Conservation (phyloP, 257 asterid species). For the Penstemon davidsonii region DNA sequence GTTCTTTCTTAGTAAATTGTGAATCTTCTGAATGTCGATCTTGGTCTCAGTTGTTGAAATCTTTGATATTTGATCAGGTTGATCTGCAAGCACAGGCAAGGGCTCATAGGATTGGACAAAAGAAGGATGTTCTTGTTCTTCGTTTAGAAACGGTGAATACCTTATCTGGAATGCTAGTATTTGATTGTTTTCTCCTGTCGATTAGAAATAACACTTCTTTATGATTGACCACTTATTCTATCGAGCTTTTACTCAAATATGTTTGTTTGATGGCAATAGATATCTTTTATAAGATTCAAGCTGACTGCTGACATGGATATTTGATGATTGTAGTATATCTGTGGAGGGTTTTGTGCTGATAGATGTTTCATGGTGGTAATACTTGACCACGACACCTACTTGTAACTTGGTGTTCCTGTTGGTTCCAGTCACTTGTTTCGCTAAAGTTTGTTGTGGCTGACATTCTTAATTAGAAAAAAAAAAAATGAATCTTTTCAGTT, state of each 20-base stretch:
- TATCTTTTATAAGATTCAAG: background rate
- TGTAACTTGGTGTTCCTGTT: background rate
- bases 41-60: slow-evolving; percentile 16
- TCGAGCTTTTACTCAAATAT: slow-evolving; percentile 2
- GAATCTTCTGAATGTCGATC: slow-evolving; percentile 17
- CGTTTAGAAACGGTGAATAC: slow-evolving; percentile 88
- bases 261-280: slow-evolving; percentile 14
- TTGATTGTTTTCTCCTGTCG: slow-evolving; percentile 21
- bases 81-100: slow-evolving; percentile 99
- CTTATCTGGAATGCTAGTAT: slow-evolving; percentile 21
- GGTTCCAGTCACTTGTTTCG: background rate
- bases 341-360: background rate
- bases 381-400: background rate
- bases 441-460: background rate
- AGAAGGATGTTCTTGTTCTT: slow-evolving; percentile 96
- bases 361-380: background rate
- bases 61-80: slow-evolving; percentile 60
- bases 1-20: slow-evolving; percentile 22
- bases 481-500: background rate
- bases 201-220: background rate
- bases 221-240: slow-evolving; percentile 3
- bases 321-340: slow-evolving; percentile 6
- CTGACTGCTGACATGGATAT: background rate
- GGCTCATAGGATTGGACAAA: slow-evolving; percentile 99
- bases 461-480: slow-evolving; percentile 1